Evolutionary conservation across 1,284 basidiomycete species (phyloP), one percentile per base, ranked within the genome.

Genomic region (Cerrena zonata): DNA sequence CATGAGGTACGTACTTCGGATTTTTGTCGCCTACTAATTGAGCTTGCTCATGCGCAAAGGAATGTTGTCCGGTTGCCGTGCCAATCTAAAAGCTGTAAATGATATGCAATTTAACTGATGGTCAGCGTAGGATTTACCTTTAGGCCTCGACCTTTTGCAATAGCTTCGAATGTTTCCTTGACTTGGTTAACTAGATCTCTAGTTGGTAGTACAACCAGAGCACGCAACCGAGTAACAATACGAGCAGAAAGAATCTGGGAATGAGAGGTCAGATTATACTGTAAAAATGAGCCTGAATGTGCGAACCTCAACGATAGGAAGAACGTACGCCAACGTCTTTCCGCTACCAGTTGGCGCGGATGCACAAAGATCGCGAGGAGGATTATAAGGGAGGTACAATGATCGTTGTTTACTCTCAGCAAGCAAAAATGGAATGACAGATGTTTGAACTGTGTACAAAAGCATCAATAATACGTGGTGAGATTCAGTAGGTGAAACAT

Each of bases 281-380:
- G 18, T 57, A 24, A 57, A 45, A n/a, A n/a, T n/a, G n/a, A n/a
- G n/a, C n/a, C n/a, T n/a, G 44, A 48, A 50, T 42, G 18, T 51
- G 50, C 69, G 53, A 56, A 87, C 90, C 76, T 98, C 91, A 24
- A 97, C 76, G 48, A 98, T 90, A 1, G 95, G 95, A 18, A 98
- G 72, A 3, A 88, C 87, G 68, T 99, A 99, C 12, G 93, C 91
- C 19, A 99, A 76, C 0, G 95, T 99, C 72, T 99, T 99, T 0
- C 95, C 95, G 58, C 91, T 94, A 26, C 95, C 95, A 0, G 95
- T 99, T 0, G 96, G 96, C 1, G 96, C 96, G 4, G 93, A 96
- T n/a, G 96, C 90, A 60, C 94, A 95, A 7, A 94, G 77, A 67
- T 99, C 96, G 38, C 78, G 77, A 22, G 86, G 86, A 23, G 80